Evolutionary conservation across 441 rosid species (phyloP).

Genomic region (Melianthus villosus): DNA sequence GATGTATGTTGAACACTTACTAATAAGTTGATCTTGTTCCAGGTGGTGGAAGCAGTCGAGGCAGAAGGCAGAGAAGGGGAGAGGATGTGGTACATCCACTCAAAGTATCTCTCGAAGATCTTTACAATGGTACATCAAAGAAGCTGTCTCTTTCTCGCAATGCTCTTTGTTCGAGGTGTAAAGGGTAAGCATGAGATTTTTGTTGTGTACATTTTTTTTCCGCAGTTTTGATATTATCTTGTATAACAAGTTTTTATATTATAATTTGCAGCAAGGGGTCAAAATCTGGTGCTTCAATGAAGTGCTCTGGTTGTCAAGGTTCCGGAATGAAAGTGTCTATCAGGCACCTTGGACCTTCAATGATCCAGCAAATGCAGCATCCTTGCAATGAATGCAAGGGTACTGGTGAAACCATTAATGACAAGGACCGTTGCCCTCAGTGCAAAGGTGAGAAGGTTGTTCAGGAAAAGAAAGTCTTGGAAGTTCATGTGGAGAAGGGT

Average conservation of each 20-base stretch:
- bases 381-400: constrained; percentile 88
- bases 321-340: constrained; percentile 83
- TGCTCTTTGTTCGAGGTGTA: constrained; percentile 64
- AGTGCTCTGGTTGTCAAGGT: constrained; percentile 80
- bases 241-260: background rate
- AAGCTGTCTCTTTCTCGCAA: constrained; percentile 64
- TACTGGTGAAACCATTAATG: constrained; percentile 77
- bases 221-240: too few species aligned
- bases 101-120: constrained; percentile 71
- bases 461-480: constrained; percentile 80
- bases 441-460: constrained; percentile 91
- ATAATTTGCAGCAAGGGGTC: constrained; percentile 60
- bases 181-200: constrained; percentile 34
- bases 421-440: constrained; percentile 70
- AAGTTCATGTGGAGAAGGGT: constrained; percentile 87
- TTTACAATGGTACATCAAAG: constrained; percentile 65
- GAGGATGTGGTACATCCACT: constrained; percentile 77
- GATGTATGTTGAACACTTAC: background rate
- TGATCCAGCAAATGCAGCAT: constrained; percentile 98
- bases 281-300: constrained; percentile 78
- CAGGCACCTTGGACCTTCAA: constrained; percentile 79
- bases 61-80: constrained; percentile 76
- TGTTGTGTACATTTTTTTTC: background rate
- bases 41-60: constrained; percentile 69
- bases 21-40: background rate